Evolutionary conservation across 2,329 filamentous ascomycete genomes (phyloP).

Genomic region (Xylariaceae sp.): DNA sequence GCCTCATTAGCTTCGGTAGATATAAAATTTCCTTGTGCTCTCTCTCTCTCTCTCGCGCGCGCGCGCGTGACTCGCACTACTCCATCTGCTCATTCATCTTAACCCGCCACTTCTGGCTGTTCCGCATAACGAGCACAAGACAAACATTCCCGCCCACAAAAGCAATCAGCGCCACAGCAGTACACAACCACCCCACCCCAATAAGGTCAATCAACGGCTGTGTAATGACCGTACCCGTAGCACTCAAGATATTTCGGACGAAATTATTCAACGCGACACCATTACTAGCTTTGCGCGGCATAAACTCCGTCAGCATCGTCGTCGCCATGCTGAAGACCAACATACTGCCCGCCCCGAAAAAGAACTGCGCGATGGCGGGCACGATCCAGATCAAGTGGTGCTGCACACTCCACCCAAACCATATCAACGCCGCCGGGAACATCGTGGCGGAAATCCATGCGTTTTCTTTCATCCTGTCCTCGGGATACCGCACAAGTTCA

Average conservation of each 20-base stretch:
- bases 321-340: constrained; percentile 69
- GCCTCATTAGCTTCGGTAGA: no score
- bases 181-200: constrained; percentile 74
- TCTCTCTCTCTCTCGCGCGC: no score
- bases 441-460: constrained; percentile 69
- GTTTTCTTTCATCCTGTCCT: constrained; percentile 81
- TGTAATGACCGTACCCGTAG: constrained; percentile 65
- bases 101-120: constrained; percentile 59
- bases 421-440: constrained; percentile 66
- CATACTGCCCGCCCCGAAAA: constrained; percentile 76
- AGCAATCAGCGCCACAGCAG: constrained; percentile 49
- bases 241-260: constrained; percentile 72
- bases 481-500: constrained; percentile 64
- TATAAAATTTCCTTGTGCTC: no score
- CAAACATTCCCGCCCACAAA: constrained; percentile 54
- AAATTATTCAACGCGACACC: constrained; percentile 82
- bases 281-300: constrained; percentile 65
- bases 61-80: no score
- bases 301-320: constrained; percentile 83
- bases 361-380: constrained; percentile 61
- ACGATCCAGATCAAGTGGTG: constrained; percentile 63
- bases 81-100: constrained; percentile 50
- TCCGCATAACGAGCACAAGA: constrained; percentile 59
- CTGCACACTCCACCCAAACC: constrained; percentile 72
- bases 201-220: constrained; percentile 67